phyloP scores from a whole-genome alignment of 1,139 yeast genomes.

The Blastobotrys malaysiensis region DNA sequence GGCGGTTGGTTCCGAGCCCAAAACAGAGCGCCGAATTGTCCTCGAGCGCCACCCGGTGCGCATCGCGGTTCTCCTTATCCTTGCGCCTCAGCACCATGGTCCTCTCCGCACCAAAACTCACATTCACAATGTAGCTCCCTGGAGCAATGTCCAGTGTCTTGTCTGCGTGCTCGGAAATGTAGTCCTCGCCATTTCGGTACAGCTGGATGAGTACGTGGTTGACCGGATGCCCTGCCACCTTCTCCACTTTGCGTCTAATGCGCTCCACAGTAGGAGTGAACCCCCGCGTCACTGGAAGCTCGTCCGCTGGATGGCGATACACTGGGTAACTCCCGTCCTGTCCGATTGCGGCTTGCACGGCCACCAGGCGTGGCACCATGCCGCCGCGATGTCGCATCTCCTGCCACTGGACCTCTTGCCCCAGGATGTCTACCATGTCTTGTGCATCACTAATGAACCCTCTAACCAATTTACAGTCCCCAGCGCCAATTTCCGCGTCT shows the following conservation, averaged over 20 bases:
- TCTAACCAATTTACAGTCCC: slow-evolving; percentile 1
- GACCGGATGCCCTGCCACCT: not conserved
- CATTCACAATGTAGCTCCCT: slow-evolving; percentile 1
- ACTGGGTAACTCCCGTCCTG: slow-evolving; percentile 1
- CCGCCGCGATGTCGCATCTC: slow-evolving; percentile 6
- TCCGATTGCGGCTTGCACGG: slow-evolving; percentile 5
- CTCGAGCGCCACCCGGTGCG: not conserved
- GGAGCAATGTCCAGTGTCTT: slow-evolving; percentile 7
- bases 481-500: not conserved
- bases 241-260: slow-evolving; percentile 1
- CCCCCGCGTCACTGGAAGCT: not conserved
- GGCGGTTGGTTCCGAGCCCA: slow-evolving; percentile 6
- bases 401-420: slow-evolving; percentile 3
- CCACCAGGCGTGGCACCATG: slow-evolving; percentile 6
- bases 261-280: not conserved
- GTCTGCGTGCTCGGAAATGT: slow-evolving; percentile 7
- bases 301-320: slow-evolving; percentile 8
- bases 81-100: slow-evolving; percentile 4
- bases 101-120: slow-evolving; percentile 6
- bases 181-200: slow-evolving; percentile 5
- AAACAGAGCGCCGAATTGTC: slow-evolving; percentile 1
- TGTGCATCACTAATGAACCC: not conserved
- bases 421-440: not conserved
- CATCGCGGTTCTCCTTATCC: not conserved
- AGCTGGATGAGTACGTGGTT: slow-evolving; percentile 7